These are phyloP conservation scores for Cutaneotrichosporon cutaneum DNA, from an alignment of 1,284 basidiomycete genomes.

Conservation along the genomic window DNA sequence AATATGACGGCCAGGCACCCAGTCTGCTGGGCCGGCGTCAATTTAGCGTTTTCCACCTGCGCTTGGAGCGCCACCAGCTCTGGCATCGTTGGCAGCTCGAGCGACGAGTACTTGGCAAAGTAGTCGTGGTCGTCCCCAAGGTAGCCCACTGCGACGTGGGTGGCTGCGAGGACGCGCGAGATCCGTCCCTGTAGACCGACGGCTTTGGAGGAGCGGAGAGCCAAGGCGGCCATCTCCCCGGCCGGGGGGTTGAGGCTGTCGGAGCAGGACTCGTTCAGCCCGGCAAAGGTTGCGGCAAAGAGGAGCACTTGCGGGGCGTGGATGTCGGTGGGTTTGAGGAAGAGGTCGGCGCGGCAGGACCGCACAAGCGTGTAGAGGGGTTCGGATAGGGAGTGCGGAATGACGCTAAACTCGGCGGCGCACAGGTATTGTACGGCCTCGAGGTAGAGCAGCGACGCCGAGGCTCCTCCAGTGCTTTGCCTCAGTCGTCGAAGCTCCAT, in stretches of 20 bases:
- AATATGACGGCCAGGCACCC: conserved; percentile 5
- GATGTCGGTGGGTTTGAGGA: background rate
- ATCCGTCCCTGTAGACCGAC: background rate
- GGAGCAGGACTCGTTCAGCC: background rate
- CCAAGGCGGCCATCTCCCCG: background rate
- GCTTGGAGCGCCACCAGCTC: conserved; percentile 7
- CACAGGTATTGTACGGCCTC: conserved; percentile 1
- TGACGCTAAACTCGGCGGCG: background rate
- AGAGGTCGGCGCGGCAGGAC: background rate
- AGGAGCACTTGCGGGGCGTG: background rate
- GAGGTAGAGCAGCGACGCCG: conserved; percentile 6
- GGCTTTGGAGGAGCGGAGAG: background rate
- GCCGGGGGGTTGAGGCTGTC: background rate
- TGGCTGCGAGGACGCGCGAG: background rate
- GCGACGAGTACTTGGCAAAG: background rate
- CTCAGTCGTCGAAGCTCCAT: conserved; percentile 1
- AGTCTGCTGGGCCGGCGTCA: conserved; percentile 18
- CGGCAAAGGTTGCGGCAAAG: background rate
- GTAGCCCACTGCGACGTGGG: conserved; percentile 1
- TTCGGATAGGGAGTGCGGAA: background rate
- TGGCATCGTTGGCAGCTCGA: background rate
- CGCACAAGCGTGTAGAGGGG: background rate
- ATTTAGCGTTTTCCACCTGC: conserved; percentile 12
- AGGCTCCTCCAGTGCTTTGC: background rate
- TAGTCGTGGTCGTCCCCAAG: conserved; percentile 28